These are phyloP conservation scores for Chlorella sp. DNA, from an alignment of 139 green algal genomes.

Conservation along the genomic window DNA sequence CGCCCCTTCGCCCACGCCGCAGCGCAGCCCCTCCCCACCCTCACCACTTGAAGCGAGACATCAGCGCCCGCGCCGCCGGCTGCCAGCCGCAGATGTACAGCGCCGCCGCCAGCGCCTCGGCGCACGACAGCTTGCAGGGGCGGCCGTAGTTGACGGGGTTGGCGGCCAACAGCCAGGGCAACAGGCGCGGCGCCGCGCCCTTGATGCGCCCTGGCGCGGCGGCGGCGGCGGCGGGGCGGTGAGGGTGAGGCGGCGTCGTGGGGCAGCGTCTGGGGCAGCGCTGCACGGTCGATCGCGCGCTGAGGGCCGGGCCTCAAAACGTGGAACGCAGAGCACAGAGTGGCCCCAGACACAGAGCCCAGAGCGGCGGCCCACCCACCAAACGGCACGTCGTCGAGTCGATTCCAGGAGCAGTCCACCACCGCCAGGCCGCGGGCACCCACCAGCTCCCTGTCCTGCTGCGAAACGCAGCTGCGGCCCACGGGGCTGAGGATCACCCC, in stretches of 20 bases:
- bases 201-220: slow-evolving; percentile 65
- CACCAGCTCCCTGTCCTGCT: slow-evolving; percentile 83
- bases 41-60: slow-evolving; percentile 89
- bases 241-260: too few relatives aligned
- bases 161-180: slow-evolving; percentile 96
- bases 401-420: slow-evolving; percentile 98
- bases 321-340: too few relatives aligned
- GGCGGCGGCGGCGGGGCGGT: too few relatives aligned
- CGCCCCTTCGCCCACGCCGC: too few relatives aligned
- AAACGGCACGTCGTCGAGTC: slow-evolving; percentile 91
- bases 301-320: too few relatives aligned
- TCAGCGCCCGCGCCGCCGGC: slow-evolving; percentile 58
- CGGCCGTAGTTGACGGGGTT: slow-evolving; percentile 98
- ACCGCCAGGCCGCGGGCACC: slow-evolving; percentile 86
- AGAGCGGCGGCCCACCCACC: not conserved
- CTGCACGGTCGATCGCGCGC: too few relatives aligned
- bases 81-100: slow-evolving; percentile 84
- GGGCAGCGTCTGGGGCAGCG: too few relatives aligned
- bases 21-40: not conserved
- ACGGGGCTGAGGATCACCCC: slow-evolving; percentile 84
- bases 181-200: slow-evolving; percentile 75
- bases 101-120: slow-evolving; percentile 88
- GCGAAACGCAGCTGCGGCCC: slow-evolving; percentile 69
- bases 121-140: slow-evolving; percentile 95
- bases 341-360: not conserved